Percentiles rank a stretch among this genome's conserved stretches.
Evolutionary conservation across 352 stramenopile genomes (phyloP).

Genomic region (Globisporangium carolinianum): DNA sequence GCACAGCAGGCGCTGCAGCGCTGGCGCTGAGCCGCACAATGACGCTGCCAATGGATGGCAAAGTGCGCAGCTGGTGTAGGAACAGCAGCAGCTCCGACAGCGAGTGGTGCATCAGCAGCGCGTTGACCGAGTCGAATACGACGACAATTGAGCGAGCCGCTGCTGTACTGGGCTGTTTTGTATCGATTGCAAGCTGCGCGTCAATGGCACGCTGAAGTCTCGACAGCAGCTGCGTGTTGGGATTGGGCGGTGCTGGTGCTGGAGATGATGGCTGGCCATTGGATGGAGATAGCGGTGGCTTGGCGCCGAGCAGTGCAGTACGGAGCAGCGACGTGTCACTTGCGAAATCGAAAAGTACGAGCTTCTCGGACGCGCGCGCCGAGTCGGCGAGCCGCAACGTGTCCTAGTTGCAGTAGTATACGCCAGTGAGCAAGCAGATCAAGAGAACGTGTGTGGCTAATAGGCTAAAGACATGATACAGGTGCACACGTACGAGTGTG

Average conservation of each 20-base stretch:
- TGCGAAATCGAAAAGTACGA: constrained; percentile 40
- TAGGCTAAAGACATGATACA: neutral
- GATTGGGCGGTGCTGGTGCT: no score
- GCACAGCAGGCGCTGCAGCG: constrained; percentile 12
- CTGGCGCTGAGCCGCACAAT: constrained; percentile 40
- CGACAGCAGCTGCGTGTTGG: neutral
- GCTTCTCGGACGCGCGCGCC: constrained; percentile 21
- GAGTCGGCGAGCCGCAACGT: constrained; percentile 12
- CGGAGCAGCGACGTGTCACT: constrained; percentile 20
- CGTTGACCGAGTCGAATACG: constrained; percentile 60
- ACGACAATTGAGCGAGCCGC: constrained; percentile 38
- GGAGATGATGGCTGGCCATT: no score
- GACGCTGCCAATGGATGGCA: constrained; percentile 32
- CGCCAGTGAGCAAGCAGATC: neutral
- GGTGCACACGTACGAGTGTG: constrained; percentile 19
- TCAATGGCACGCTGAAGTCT: neutral
- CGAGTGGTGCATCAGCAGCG: constrained; percentile 42
- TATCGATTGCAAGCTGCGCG: neutral
- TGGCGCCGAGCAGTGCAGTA: no score
- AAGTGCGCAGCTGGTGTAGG: constrained; percentile 24
- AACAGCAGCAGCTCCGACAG: constrained; percentile 37
- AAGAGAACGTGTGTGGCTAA: neutral
- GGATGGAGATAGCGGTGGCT: no score
- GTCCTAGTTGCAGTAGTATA: constrained; percentile 17
- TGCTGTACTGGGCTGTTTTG: neutral